Conservation (phyloP, 75 land plant genomes). For the Selaginella moellendorffii region DNA sequence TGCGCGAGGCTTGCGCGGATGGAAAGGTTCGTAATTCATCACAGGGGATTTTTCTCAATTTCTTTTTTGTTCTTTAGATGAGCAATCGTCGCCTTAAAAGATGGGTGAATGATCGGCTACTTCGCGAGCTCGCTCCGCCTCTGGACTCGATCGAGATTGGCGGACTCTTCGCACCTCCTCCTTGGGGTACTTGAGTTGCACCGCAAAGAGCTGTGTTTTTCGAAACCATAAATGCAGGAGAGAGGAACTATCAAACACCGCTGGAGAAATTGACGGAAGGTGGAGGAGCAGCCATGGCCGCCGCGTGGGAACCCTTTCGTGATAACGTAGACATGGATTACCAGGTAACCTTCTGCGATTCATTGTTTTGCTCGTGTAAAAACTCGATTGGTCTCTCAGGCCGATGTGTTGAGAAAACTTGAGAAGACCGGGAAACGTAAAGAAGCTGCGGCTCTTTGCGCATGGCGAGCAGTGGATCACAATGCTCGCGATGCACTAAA, state of each 20-base stretch:
- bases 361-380: no score
- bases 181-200: slow-evolving; percentile 56
- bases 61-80: slow-evolving; percentile 31
- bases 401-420: no score
- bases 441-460: no score
- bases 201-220: neutral
- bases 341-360: no score
- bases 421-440: no score
- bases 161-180: slow-evolving; percentile 98
- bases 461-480: no score
- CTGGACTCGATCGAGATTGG: slow-evolving; percentile 74
- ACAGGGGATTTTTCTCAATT: neutral
- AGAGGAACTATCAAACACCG: slow-evolving; percentile 38
- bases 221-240: slow-evolving; percentile 67
- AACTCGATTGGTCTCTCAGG: no score
- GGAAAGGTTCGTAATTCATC: neutral
- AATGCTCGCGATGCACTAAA: no score
- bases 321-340: slow-evolving; percentile 84
- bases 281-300: slow-evolving; percentile 12
- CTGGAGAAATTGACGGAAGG: slow-evolving; percentile 32
- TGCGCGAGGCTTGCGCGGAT: neutral
- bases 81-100: slow-evolving; percentile 71
- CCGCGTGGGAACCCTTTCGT: slow-evolving; percentile 80
- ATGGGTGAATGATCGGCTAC: slow-evolving; percentile 78
- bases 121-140: slow-evolving; percentile 90